Conservation (phyloP, 139 green algal species). For the Chlamydomonas incerta region DNA sequence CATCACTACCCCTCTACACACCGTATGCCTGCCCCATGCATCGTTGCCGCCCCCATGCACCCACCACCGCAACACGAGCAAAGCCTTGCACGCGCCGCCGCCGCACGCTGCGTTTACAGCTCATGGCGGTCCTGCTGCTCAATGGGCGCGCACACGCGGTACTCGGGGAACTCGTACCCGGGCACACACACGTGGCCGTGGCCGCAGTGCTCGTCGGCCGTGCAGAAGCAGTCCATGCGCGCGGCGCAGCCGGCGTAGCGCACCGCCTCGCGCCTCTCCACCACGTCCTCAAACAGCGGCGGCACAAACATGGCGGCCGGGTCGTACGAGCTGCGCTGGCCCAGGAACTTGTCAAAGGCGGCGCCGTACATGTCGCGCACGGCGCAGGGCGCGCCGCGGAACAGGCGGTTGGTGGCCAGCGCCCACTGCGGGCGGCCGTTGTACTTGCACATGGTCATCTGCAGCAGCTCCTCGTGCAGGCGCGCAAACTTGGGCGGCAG, state of each 20-base stretch:
- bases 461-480: conserved; percentile 42
- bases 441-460: conserved; percentile 57
- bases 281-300: conserved; percentile 25
- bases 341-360: conserved; percentile 45
- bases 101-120: no score
- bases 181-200: conserved; percentile 34
- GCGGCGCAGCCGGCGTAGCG: conserved; percentile 46
- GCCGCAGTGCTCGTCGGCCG: conserved; percentile 35
- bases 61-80: no score
- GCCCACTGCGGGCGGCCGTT: conserved; percentile 40
- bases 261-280: neutral
- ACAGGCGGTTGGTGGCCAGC: conserved; percentile 44
- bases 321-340: conserved; percentile 24
- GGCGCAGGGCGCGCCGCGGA: conserved; percentile 25
- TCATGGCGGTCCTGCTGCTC: conserved; percentile 9
- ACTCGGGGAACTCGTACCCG: conserved; percentile 43
- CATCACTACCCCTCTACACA: no score
- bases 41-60: no score
- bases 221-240: conserved; percentile 45
- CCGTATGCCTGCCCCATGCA: no score
- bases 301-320: conserved; percentile 26
- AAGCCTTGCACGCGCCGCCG: no score
- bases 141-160: conserved; percentile 34
- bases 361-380: conserved; percentile 37
- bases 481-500: conserved; percentile 9